A percentile compares a stretch with the other conserved stretches of the same genome.
Conservation (phyloP, 306 rosid genomes). For the Rosa persica region DNA sequence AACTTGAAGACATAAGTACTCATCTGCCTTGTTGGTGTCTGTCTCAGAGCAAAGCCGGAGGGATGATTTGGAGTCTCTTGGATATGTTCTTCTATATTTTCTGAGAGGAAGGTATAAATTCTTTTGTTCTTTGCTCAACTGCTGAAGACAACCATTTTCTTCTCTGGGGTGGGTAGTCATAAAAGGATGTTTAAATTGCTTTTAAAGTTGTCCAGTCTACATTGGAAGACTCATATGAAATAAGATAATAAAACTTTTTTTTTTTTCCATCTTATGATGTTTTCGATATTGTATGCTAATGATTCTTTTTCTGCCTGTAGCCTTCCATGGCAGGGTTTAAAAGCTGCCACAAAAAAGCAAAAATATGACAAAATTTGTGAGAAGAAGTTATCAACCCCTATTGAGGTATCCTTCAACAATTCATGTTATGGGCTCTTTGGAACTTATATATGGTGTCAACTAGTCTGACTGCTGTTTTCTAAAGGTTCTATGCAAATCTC, state of each 20-base stretch:
- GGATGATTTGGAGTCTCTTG: conserved; percentile 98
- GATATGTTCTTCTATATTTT: conserved; percentile 92
- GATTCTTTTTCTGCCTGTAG: conserved; percentile 41
- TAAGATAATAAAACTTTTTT: neutral
- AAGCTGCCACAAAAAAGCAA: conserved; percentile 97
- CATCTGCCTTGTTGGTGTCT: conserved; percentile 22
- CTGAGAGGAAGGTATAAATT: conserved; percentile 84
- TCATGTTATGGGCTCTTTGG: conserved; percentile 6
- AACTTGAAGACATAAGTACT: conserved; percentile 2
- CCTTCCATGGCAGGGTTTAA: conserved; percentile 99
- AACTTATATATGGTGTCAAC: conserved; percentile 16
- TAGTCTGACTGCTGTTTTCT: conserved; percentile 30
- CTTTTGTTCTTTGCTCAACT: conserved; percentile 16
- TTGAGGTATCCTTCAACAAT: conserved; percentile 61
- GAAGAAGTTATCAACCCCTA: conserved; percentile 94
- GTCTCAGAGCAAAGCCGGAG: conserved; percentile 92
- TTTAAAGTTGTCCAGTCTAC: neutral
- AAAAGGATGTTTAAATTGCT: neutral
- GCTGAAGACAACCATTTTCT: neutral
- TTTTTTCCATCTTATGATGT: neutral
- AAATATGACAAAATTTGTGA: conserved; percentile 96
- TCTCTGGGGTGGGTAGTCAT: neutral
- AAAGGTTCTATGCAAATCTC: conserved; percentile 90
- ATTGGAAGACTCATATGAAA: neutral
- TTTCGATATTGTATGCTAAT: neutral